phyloP scores from a whole-genome alignment of 2,329 filamentous ascomycete genomes.

The Claviceps fusiformis region DNA sequence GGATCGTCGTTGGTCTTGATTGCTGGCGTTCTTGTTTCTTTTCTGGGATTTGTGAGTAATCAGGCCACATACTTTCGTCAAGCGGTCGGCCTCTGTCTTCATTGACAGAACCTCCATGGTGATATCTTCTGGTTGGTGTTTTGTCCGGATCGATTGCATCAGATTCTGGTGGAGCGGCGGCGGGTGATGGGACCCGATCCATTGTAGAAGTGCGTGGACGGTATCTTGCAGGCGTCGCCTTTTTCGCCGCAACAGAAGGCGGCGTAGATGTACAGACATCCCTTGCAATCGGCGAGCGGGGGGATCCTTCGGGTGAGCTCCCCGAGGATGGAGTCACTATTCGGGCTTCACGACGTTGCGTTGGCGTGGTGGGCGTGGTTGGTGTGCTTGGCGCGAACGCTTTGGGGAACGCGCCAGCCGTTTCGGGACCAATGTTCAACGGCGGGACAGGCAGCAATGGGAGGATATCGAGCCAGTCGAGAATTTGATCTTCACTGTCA shows the following conservation, averaged over 20 bases:
- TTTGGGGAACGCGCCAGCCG: slow-evolving; percentile 18
- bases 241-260: slow-evolving; percentile 11
- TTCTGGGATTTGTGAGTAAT: slow-evolving; percentile 20
- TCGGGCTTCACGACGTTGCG: slow-evolving; percentile 18
- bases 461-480: slow-evolving; percentile 81
- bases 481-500: slow-evolving; percentile 61
- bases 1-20: slow-evolving; percentile 15
- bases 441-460: slow-evolving; percentile 38
- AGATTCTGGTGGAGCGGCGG: neutral
- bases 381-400: slow-evolving; percentile 4
- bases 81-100: slow-evolving; percentile 18
- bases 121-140: slow-evolving; percentile 14
- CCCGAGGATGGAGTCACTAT: slow-evolving; percentile 5
- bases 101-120: slow-evolving; percentile 6
- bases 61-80: slow-evolving; percentile 24
- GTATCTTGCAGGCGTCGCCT: slow-evolving; percentile 13
- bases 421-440: slow-evolving; percentile 13
- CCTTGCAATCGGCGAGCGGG: slow-evolving; percentile 10
- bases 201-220: slow-evolving; percentile 8
- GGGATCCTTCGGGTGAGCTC: slow-evolving; percentile 12
- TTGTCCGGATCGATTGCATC: slow-evolving; percentile 2
- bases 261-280: slow-evolving; percentile 5
- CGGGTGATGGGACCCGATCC: neutral
- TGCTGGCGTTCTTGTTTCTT: slow-evolving; percentile 7
- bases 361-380: slow-evolving; percentile 8